These are phyloP conservation scores for Turritis glabra DNA, from an alignment of 345 rosid genomes.

Conservation along the genomic window DNA sequence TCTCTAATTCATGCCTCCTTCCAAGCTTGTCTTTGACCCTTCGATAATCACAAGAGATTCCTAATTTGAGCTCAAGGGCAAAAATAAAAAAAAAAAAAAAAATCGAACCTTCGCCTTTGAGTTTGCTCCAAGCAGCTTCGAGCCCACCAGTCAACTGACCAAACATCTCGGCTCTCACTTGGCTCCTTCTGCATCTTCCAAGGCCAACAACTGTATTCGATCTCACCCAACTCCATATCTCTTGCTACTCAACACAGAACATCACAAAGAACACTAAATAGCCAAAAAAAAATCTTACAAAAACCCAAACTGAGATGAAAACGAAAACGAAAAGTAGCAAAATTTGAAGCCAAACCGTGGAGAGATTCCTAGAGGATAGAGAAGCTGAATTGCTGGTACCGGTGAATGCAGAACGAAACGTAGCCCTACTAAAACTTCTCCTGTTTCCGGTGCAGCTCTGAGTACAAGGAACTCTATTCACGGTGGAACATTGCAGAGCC, in stretches of 20 bases:
- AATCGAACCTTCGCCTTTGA: constrained; percentile 83
- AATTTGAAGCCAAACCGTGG: constrained; percentile 45
- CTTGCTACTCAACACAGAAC: constrained; percentile 46
- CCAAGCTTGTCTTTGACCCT: not conserved
- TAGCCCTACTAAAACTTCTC: constrained; percentile 34
- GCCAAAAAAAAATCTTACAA: not conserved
- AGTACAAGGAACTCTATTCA: constrained; percentile 19
- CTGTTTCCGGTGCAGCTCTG: not conserved
- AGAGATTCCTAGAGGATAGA: constrained; percentile 53
- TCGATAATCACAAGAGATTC: not conserved
- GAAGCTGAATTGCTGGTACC: constrained; percentile 45
- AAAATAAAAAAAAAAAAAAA: not conserved
- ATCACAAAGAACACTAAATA: not conserved
- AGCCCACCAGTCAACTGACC: constrained; percentile 93
- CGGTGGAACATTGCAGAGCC: constrained; percentile 30
- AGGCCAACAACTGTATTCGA: constrained; percentile 42
- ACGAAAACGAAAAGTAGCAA: not conserved
- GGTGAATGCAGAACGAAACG: constrained; percentile 46
- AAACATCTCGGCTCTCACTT: constrained; percentile 91
- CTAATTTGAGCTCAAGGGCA: not conserved
- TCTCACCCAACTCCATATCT: constrained; percentile 69
- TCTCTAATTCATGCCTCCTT: not conserved
- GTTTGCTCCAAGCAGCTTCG: constrained; percentile 96
- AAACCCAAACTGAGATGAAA: not conserved
- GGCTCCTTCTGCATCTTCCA: constrained; percentile 48